Evolutionary conservation across 2,329 filamentous ascomycete genomes (phyloP), one percentile per base, ranked within the genome.

Genomic region (Cordyceps sp.): DNA sequence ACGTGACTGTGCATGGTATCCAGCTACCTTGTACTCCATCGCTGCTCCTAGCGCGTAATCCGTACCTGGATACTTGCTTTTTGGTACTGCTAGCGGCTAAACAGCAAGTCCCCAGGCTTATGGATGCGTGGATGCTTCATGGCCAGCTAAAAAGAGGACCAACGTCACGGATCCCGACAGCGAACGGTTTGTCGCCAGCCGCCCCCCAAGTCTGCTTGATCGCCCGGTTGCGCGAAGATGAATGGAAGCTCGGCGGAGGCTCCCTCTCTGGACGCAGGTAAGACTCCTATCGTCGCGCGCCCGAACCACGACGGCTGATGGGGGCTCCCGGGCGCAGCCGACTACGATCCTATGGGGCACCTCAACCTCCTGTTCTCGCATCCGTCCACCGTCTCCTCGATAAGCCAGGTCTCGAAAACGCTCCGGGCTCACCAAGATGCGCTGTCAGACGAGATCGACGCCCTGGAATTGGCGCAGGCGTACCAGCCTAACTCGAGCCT

Each of bases 291-390:
- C 23, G 23, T n/a, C 13, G 12, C 12, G 12, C 12, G 23, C 4
- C n/a, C n/a, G n/a, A n/a, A n/a, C n/a, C n/a, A 13, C 23, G 13
- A 4, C 12, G 13, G 13, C 23, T 25, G 12, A 6, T 42, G 39
- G 41, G 45, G 42, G 40, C 39, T 32, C 36, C 24, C n/a, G 19
- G 31, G 23, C 12, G 35, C 36, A 71, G 67, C 61, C 54, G 77
- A 93, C 55, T 96, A 94, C 60, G 79, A 96, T 53, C 85, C 90
- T 33, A 78, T 96, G 52, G 71, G 83, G 45, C 85, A 98, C 57
- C 69, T 98, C 35, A 96, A 98, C 61, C 67, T 79, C 39, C 78
- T 98, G 46, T 98, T 98, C 63, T 77, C 84, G 31, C 83, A 93
- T 47, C 81, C 88, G 1, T 82, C 84, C 23, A 77, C 85, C 38